Evolutionary conservation across 2,329 filamentous ascomycete species (phyloP).

Genomic region (Dothideomycetidae sp.): DNA sequence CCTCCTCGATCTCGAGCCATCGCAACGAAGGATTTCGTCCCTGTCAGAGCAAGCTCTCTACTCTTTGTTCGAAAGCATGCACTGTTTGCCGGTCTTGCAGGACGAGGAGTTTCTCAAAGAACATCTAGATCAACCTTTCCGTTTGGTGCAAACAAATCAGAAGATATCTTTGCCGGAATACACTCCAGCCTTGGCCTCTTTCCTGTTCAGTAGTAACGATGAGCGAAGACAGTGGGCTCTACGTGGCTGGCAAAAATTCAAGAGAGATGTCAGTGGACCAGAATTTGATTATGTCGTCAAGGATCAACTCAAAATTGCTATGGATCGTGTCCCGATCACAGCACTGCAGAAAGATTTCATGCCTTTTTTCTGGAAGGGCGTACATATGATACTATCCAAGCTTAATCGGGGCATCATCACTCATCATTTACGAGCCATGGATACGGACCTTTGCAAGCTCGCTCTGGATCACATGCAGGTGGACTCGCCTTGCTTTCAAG

Average conservation of each 20-base stretch:
- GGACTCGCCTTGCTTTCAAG: conserved; percentile 42
- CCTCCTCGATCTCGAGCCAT: conserved; percentile 32
- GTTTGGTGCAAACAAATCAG: conserved; percentile 62
- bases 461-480: conserved; percentile 49
- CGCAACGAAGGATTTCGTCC: conserved; percentile 35
- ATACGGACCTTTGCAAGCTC: conserved; percentile 50
- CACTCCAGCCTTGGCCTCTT: conserved; percentile 69
- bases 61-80: conserved; percentile 76
- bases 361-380: conserved; percentile 64
- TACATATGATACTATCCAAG: conserved; percentile 57
- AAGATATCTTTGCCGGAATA: conserved; percentile 62
- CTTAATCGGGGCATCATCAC: conserved; percentile 62
- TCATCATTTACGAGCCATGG: conserved; percentile 63
- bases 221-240: conserved; percentile 53
- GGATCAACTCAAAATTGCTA: conserved; percentile 53
- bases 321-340: conserved; percentile 46
- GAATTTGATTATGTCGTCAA: conserved; percentile 84
- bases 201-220: conserved; percentile 62
- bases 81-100: conserved; percentile 62
- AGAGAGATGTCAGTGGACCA: conserved; percentile 47
- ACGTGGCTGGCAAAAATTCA: conserved; percentile 52
- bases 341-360: conserved; percentile 41
- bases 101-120: conserved; percentile 38
- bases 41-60: conserved; percentile 51
- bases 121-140: conserved; percentile 72